A percentile compares a stretch with the other conserved stretches of the same genome.
phyloP scores from a whole-genome alignment of 352 stramenopile genomes.

The Plasmopara halstedii region DNA sequence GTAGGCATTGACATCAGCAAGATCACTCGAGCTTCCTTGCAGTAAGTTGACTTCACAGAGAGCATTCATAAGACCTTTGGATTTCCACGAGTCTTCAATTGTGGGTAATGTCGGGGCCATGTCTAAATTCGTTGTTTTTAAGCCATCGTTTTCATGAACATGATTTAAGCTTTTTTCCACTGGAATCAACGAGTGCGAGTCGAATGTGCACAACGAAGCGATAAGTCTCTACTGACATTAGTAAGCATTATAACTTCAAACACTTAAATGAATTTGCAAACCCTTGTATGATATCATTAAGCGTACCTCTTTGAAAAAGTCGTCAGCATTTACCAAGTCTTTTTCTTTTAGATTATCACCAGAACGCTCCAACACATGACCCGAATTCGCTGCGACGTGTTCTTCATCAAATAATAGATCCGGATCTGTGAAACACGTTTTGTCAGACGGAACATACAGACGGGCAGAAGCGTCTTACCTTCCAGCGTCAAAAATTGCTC shows the following conservation, averaged over 20 bases:
- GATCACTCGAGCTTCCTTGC: conserved; percentile 23
- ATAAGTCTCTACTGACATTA: conserved; percentile 26
- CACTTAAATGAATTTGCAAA: not conserved
- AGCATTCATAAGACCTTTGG: conserved; percentile 17
- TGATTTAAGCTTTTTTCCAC: conserved; percentile 14
- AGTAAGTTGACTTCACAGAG: conserved; percentile 47
- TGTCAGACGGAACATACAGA: not conserved
- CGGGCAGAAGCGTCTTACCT: conserved; percentile 14
- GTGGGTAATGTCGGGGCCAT: conserved; percentile 3
- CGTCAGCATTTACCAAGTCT: conserved; percentile 19
- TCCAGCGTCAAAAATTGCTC: conserved; percentile 49
- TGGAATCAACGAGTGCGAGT: conserved; percentile 4
- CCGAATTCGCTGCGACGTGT: conserved; percentile 1
- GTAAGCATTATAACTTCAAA: not conserved
- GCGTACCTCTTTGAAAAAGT: conserved; percentile 45
- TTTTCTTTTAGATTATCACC: conserved; percentile 8
- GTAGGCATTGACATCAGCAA: conserved; percentile 17
- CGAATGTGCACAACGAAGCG: conserved; percentile 17
- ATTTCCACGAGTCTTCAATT: conserved; percentile 19
- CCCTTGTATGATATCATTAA: not conserved
- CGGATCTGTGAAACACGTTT: conserved; percentile 8
- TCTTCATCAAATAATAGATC: conserved; percentile 13
- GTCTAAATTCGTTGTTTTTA: conserved; percentile 1
- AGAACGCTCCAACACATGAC: conserved; percentile 9
- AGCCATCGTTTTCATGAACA: conserved; percentile 5